These are phyloP conservation scores for Biancaea sappan DNA, from an alignment of 306 rosid species.

Conservation along the genomic window DNA sequence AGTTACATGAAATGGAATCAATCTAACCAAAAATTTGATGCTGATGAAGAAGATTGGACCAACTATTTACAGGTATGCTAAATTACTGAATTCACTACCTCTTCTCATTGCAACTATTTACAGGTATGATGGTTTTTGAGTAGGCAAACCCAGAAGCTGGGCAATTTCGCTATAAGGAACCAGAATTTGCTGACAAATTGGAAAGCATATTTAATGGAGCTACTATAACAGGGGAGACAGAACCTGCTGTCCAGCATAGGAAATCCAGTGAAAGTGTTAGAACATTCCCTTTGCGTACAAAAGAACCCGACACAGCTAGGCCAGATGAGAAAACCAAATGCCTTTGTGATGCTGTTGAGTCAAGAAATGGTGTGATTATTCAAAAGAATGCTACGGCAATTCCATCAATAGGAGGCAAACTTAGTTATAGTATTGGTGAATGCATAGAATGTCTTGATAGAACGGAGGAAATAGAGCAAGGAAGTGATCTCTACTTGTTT, in stretches of 20 bases:
- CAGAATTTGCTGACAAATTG: conserved; percentile 35
- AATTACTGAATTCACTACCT: conserved; percentile 25
- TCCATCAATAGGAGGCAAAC: conserved; percentile 38
- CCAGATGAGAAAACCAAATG: conserved; percentile 34
- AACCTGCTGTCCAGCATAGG: conserved; percentile 35
- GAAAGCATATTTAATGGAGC: conserved; percentile 44
- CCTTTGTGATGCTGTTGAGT: conserved; percentile 42
- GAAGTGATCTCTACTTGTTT: conserved; percentile 74
- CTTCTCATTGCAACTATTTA: conserved; percentile 9
- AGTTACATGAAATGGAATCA: conserved; percentile 67
- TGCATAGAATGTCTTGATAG: conserved; percentile 71
- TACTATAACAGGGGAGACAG: conserved; percentile 43
- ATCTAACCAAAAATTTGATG: conserved; percentile 45
- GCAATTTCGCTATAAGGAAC: conserved; percentile 54
- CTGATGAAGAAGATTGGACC: conserved; percentile 60
- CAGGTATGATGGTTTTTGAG: conserved; percentile 26
- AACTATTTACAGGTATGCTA: conserved; percentile 53
- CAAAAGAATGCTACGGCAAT: conserved; percentile 34
- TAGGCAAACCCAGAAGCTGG: conserved; percentile 62
- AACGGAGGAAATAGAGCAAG: conserved; percentile 68
- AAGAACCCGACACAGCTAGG: conserved; percentile 33
- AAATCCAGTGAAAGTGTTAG: conserved; percentile 38
- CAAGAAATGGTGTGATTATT: conserved; percentile 33
- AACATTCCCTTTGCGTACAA: conserved; percentile 37
- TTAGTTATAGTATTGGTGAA: conserved; percentile 64